A percentile compares a stretch with the other conserved stretches of the same genome.
These are phyloP conservation scores for Inonotus hispidus DNA, from an alignment of 1,284 basidiomycete genomes.

Conservation along the genomic window DNA sequence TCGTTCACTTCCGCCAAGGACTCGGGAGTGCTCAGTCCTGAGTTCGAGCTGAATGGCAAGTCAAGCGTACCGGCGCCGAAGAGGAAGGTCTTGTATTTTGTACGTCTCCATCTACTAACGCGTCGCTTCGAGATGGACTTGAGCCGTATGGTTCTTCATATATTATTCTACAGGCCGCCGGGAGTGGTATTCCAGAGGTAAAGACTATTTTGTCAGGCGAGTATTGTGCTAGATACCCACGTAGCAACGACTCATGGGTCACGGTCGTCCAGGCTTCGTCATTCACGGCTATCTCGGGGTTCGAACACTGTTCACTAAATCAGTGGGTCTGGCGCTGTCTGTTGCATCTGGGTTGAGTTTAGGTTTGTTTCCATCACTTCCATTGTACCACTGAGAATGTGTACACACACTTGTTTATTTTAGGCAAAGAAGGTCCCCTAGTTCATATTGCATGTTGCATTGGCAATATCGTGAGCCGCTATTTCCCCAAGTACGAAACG, in stretches of 20 bases:
- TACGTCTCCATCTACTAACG: conserved; percentile 32
- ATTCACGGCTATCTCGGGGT: conserved; percentile 96
- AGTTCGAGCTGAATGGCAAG: conserved; percentile 33
- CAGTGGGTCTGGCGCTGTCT: conserved; percentile 82
- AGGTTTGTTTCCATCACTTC: conserved; percentile 39
- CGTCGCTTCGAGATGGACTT: conserved; percentile 20
- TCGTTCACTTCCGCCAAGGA: conserved; percentile 87
- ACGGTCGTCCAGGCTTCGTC: conserved; percentile 68
- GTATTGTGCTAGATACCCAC: conserved; percentile 14
- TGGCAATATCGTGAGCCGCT: conserved; percentile 90
- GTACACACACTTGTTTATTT: conserved; percentile 17
- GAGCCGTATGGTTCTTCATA: conserved; percentile 11
- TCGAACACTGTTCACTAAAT: conserved; percentile 88
- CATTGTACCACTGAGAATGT: conserved; percentile 3
- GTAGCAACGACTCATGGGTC: conserved; percentile 8
- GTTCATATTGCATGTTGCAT: conserved; percentile 95
- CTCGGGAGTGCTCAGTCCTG: conserved; percentile 61
- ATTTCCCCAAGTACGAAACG: conserved; percentile 84
- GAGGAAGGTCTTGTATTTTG: conserved; percentile 80
- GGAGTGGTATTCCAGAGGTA: conserved; percentile 95
- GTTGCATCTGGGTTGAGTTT: conserved; percentile 88
- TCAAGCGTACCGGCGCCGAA: conserved; percentile 32
- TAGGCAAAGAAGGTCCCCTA: conserved; percentile 90
- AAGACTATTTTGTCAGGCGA: conserved; percentile 91
- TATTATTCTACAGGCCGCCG: conserved; percentile 87